phyloP scores from a whole-genome alignment of 2,329 filamentous ascomycete species.

The Colletotrichum sp. region DNA sequence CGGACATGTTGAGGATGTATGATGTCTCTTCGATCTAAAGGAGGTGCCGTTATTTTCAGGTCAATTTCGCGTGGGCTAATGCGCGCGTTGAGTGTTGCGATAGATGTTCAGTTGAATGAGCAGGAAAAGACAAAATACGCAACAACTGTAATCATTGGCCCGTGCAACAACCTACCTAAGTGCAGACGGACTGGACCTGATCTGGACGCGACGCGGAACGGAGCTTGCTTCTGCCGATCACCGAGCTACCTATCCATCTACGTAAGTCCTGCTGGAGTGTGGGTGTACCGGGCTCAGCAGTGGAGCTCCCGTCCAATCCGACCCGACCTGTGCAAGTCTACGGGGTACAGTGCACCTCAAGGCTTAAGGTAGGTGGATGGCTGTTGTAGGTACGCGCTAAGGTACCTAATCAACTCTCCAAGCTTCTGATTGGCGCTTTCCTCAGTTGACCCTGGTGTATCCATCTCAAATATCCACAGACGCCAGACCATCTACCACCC shows the following conservation, averaged over 20 bases:
- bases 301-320: neutral
- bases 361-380: neutral
- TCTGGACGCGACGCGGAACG: neutral
- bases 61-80: neutral
- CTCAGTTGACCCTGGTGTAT: neutral
- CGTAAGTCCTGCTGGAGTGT: neutral
- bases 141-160: neutral
- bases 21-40: neutral
- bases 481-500: neutral
- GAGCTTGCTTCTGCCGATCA: slow-evolving; percentile 20
- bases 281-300: neutral
- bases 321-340: neutral
- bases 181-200: neutral
- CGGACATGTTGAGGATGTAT: slow-evolving; percentile 71
- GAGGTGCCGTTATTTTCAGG: neutral
- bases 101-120: neutral
- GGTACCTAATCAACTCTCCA: neutral
- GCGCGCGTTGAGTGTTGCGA: neutral
- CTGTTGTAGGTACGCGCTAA: neutral
- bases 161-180: neutral
- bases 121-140: neutral
- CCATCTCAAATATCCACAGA: neutral
- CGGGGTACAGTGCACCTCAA: neutral
- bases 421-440: neutral
- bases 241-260: neutral